Evolutionary conservation across 495 filamentous ascomycete genomes (phyloP), one percentile per base, ranked within the genome.

Genomic region (Lasiosphaeris hirsuta): DNA sequence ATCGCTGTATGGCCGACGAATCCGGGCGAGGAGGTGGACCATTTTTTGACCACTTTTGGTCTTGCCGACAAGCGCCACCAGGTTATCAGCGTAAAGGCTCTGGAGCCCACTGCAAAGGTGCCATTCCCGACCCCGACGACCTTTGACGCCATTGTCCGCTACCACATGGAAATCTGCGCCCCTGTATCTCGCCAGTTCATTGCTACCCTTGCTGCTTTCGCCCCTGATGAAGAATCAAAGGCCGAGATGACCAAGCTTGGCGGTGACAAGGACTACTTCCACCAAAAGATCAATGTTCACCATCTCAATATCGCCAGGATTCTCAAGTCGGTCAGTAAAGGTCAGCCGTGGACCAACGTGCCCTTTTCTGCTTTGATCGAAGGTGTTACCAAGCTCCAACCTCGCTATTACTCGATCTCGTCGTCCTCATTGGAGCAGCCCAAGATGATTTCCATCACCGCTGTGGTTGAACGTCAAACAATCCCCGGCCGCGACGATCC

Each of bases 331-430:
- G 80, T 96, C 59, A 81, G 86, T 47, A 77, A 77, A 33, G 81
- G 84, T 23, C 77, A 89, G 75, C 80, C 81, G 44, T 99, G 95
- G 88, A 73, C 81, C 17, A 84, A 83, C 44, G 84, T 96, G 44
- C 95, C 94, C 13, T 97, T 99, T 76, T 96, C 95, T 6, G 83
- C 92, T 62, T 84, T 97, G 60, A 94, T 97, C 60, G 94, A 99
- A 77, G 89, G 91, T 60, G 71, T 97, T 52, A 88, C 88, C 74
- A 96, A 96, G 78, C 84, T 99, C 44, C 94, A 97, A 68, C 92
- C 95, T 8, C 90, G 94, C 33, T 99, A 97, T 80, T 99, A 99
- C 78, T 97, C 95, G 19, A 99, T 99, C 71, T 99, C 94, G 18
- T 97, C 95, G 0, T 97, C 93, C 0, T 97, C 94, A 18, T 71